Conservation (phyloP, 345 rosid genomes). For the Luvunga scandens region DNA sequence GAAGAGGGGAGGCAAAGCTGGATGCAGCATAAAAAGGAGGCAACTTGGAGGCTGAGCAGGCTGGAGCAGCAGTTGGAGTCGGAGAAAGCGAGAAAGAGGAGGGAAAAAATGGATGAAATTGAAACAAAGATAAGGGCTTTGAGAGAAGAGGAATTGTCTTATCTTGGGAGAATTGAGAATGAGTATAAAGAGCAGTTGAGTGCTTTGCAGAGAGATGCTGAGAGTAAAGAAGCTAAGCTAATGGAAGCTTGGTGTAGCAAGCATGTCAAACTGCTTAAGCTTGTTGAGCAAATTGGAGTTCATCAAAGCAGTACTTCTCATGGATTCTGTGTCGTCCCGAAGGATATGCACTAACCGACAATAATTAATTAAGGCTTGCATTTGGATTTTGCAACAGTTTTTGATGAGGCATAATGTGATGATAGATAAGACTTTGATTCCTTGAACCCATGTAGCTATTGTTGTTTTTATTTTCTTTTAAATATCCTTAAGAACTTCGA, state of each 20-base stretch:
- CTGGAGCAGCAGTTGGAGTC: conserved; percentile 30
- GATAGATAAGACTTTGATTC: no score
- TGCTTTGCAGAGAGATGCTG: conserved; percentile 19
- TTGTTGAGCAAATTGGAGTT: conserved; percentile 23
- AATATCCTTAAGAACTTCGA: no score
- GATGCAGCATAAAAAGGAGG: conserved; percentile 31
- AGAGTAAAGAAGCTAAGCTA: conserved; percentile 19
- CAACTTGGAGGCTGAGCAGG: conserved; percentile 29
- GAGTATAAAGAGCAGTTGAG: conserved; percentile 22
- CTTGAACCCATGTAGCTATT: no score
- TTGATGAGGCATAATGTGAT: no score
- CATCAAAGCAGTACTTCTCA: background rate
- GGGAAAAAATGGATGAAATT: conserved; percentile 26
- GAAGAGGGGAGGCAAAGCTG: conserved; percentile 29
- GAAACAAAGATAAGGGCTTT: conserved; percentile 20
- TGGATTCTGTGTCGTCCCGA: background rate
- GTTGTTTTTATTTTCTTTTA: no score
- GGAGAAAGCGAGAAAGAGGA: conserved; percentile 22
- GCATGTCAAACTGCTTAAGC: conserved; percentile 17
- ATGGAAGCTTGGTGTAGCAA: conserved; percentile 26
- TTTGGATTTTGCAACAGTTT: no score
- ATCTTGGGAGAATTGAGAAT: conserved; percentile 20
- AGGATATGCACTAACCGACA: background rate
- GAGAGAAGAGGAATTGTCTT: conserved; percentile 22
- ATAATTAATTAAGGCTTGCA: no score